Evolutionary conservation across 176 grass and related monocot genomes (phyloP), one percentile per base, ranked within the genome.

Genomic region (Cymbopogon citratus): DNA sequence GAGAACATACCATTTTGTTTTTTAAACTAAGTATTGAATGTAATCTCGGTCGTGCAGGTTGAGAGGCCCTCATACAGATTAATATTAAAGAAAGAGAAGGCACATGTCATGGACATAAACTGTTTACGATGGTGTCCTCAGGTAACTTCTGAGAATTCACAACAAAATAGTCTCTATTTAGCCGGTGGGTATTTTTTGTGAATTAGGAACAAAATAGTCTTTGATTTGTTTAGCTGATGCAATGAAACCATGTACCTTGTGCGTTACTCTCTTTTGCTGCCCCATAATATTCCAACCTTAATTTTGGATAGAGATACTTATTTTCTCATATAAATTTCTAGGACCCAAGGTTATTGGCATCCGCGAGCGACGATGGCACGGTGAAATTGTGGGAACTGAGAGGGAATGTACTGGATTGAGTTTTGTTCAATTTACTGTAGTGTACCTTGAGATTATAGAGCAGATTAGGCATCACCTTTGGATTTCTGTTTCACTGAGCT

Each of bases 71-170:
- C 70, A 1, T 95, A 95, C 81, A 91, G 74, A 86, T 71, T 95
- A 83, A 63, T 91, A 52, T 75, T 93, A 59, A 99, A 90, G 85
- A 99, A 93, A 87, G 87, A 95, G 72, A 99, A 95, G 69, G 92
- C 96, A 6, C 96, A 99, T 93, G 91, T 87, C 46, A 99, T 99
- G 96, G 96, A 99, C 86, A 85, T 99, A 84, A 99, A 99, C 65
- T 91, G 77, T 60, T 89, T 99, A 14, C 82, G 64, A 56, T 99
- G 96, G 96, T 91, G 91, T 88, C 92, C 92, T 61, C 94, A 95
- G 96, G 96, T 99, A 85, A 33, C 43, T 26, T n/a, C 25, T 39
- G 34, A 28, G 23, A 79, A 56, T 29, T 82, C 43, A 10, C 63
- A 77, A 78, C 28, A 68, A 66, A 43, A 54, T 44, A 24, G 3